Conservation (phyloP, 192 early-diverging fungal species). For the Piromyces sp. region DNA sequence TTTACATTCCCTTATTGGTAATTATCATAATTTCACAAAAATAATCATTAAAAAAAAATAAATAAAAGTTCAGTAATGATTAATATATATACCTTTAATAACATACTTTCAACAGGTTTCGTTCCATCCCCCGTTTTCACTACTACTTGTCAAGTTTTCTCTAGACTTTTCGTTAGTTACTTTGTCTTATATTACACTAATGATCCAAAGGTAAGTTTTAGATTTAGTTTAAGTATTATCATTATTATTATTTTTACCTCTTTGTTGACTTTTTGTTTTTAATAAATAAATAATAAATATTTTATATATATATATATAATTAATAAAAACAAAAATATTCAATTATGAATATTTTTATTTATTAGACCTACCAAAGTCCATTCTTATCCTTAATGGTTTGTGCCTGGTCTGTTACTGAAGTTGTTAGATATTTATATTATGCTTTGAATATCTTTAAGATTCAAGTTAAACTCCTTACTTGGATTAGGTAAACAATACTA, state of each 20-base stretch:
- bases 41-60: no score
- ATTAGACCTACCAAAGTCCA: constrained; percentile 39
- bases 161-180: constrained; percentile 73
- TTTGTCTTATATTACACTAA: constrained; percentile 52
- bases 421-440: constrained; percentile 84
- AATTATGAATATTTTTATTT: neutral
- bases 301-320: neutral
- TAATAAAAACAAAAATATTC: neutral
- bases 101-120: constrained; percentile 30
- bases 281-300: neutral
- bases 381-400: constrained; percentile 64
- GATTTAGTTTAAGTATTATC: no score
- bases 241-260: no score
- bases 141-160: constrained; percentile 70
- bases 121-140: constrained; percentile 68
- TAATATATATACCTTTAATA: no score
- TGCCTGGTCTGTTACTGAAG: constrained; percentile 86
- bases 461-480: constrained; percentile 35
- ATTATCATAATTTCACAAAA: neutral
- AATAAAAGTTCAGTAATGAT: neutral
- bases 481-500: constrained; percentile 21
- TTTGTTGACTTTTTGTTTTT: no score
- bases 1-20: constrained; percentile 14
- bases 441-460: constrained; percentile 45
- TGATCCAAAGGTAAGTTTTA: constrained; percentile 28